Evolutionary conservation across 805 yeast genomes (phyloP).

Genomic region (Candida orba): DNA sequence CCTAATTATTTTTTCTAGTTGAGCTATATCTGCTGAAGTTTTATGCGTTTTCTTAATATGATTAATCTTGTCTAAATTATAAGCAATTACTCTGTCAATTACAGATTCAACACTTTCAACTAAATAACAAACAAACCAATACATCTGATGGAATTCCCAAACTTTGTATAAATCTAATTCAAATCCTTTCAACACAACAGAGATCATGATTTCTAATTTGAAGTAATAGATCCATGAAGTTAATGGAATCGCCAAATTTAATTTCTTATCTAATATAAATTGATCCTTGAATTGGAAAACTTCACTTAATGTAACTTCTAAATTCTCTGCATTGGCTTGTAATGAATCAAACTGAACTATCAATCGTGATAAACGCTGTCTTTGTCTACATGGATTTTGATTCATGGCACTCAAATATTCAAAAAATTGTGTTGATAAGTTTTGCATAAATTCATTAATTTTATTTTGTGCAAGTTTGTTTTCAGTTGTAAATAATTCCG

Average conservation of each 20-base stretch:
- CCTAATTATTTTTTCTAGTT: slow-evolving; percentile 23
- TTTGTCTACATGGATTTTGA: slow-evolving; percentile 75
- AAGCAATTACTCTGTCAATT: slow-evolving; percentile 25
- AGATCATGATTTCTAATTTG: slow-evolving; percentile 66
- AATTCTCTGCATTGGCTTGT: slow-evolving; percentile 65
- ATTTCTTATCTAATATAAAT: slow-evolving; percentile 13
- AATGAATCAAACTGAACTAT: slow-evolving; percentile 65
- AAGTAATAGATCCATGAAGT: slow-evolving; percentile 62
- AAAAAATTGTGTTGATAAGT: slow-evolving; percentile 40
- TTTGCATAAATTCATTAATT: slow-evolving; percentile 31
- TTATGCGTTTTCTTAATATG: slow-evolving; percentile 28
- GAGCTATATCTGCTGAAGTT: slow-evolving; percentile 38
- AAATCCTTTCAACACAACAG: slow-evolving; percentile 65
- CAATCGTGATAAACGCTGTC: slow-evolving; percentile 61
- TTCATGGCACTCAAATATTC: slow-evolving; percentile 38
- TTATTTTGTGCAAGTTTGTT: slow-evolving; percentile 17
- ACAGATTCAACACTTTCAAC: slow-evolving; percentile 40
- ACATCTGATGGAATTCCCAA: slow-evolving; percentile 61
- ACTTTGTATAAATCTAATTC: slow-evolving; percentile 66
- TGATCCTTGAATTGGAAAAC: slow-evolving; percentile 28
- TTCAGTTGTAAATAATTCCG: slow-evolving; percentile 25
- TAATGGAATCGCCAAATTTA: slow-evolving; percentile 47
- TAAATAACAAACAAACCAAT: slow-evolving; percentile 59
- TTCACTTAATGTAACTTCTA: slow-evolving; percentile 42
- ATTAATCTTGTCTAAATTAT: slow-evolving; percentile 29